Base-by-base conservation (phyloP, 2,329 filamentous ascomycete genomes). In the Fusarium transvaalense region DNA sequence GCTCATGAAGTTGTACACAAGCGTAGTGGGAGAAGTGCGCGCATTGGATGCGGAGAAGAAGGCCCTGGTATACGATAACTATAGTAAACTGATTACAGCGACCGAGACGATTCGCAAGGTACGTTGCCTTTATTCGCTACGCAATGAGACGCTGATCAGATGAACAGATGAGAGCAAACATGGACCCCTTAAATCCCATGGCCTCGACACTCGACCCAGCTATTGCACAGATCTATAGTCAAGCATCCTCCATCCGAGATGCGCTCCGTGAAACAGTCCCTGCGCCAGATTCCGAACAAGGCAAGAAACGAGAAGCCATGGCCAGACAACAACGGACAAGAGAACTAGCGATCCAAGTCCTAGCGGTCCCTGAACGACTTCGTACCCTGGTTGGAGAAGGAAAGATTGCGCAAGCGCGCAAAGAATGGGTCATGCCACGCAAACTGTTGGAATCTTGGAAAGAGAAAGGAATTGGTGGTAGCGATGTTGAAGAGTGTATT, bases 61-160 rank as follows among this genome's bases (percentile, higher is more conserved):
- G 81, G 94, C 95, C 3, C 82, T 99, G 65, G 96, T 99, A 6
- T 99, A 99, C 78, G 95, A 99, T 78, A 99, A 99, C 77, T 99
- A 98, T 79, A 96, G 92, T 72, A 98, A 98, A 81, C 82, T 99
- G 71, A 97, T 99, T 71, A 88, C 91, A n/a, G 96, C 96, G 2
- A 97, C 97, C 13, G 95, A 97, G 79, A 98, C 95, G 5, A 99
- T 99, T 75, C 88, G 92, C 50, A 93, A 92, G 81, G 88, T 88
- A 71, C 10, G 48, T 19, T 29, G 5, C 13, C 4, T 34, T 32
- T 10, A 10, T 15, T 14, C 10, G 27, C 17, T 17, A n/a, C 23
- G 21, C 17, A 29, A 10, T 9, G 14, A 29, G 17, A 17, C 19
- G 46, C 43, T 69, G 10, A 64, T 31, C 5, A 27, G 4, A 6